phyloP scores from a whole-genome alignment of 192 early-diverging fungal genomes.

The Gamsiella multidivaricata region DNA sequence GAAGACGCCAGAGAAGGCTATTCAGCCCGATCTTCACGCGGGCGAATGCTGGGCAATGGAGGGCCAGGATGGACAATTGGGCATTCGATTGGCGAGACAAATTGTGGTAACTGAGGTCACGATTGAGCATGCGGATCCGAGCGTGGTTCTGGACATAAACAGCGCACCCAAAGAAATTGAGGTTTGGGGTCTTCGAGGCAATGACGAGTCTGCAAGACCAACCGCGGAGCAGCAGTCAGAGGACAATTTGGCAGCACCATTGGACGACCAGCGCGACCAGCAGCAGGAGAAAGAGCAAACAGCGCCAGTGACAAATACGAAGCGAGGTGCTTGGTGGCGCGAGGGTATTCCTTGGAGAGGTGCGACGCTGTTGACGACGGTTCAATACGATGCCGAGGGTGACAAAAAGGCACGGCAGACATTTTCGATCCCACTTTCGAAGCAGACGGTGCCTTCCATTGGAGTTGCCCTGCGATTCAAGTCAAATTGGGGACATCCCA shows the following conservation, averaged over 20 bases:
- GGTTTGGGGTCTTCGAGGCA: slow-evolving; percentile 63
- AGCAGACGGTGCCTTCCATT: slow-evolving; percentile 46
- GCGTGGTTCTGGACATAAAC: slow-evolving; percentile 65
- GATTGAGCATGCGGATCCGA: slow-evolving; percentile 74
- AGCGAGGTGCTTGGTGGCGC: slow-evolving; percentile 5
- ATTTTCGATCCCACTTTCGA: slow-evolving; percentile 51
- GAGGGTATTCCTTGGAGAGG: slow-evolving; percentile 39
- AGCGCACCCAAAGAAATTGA: slow-evolving; percentile 75
- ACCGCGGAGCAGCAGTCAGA: background rate
- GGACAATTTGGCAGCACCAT: background rate
- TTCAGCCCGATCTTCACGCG: slow-evolving; percentile 61
- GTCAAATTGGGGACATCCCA: slow-evolving; percentile 78
- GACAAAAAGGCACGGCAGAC: slow-evolving; percentile 19
- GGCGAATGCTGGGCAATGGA: slow-evolving; percentile 84
- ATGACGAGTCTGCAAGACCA: too few species aligned
- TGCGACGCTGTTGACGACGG: slow-evolving; percentile 21
- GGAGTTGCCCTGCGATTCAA: slow-evolving; percentile 68
- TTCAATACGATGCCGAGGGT: slow-evolving; percentile 62
- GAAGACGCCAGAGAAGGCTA: slow-evolving; percentile 55
- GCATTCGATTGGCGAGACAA: slow-evolving; percentile 65
- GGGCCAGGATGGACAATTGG: slow-evolving; percentile 70
- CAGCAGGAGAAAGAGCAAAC: background rate
- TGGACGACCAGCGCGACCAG: slow-evolving; percentile 6
- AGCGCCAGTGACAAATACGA: background rate
- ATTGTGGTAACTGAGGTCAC: slow-evolving; percentile 71